These are phyloP conservation scores for Cucurbita moschata DNA, from an alignment of 306 rosid genomes.

Conservation along the genomic window DNA sequence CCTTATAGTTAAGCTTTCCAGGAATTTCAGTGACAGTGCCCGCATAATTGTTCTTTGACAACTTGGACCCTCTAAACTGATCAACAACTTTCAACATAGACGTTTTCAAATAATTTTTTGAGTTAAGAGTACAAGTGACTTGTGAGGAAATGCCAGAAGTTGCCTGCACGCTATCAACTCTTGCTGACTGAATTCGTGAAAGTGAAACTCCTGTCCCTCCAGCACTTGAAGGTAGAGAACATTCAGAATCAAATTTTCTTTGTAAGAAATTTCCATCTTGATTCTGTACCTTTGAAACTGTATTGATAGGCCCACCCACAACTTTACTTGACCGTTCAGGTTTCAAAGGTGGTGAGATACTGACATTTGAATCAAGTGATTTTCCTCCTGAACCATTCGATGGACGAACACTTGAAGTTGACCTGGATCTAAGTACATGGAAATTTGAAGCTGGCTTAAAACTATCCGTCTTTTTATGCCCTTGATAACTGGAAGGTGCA, in stretches of 20 bases:
- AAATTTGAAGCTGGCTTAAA: conserved; percentile 10
- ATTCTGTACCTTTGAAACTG: conserved; percentile 7
- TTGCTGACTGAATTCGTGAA: conserved; percentile 18
- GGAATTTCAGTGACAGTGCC: conserved; percentile 32
- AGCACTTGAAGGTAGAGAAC: conserved; percentile 21
- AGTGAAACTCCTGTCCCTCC: conserved; percentile 16
- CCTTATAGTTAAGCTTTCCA: conserved; percentile 61
- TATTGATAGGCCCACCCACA: conserved; percentile 13
- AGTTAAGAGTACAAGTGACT: conserved; percentile 29
- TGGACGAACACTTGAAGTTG: conserved; percentile 14
- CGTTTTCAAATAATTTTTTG: conserved; percentile 51
- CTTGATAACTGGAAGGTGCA: conserved; percentile 14
- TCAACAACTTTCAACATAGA: conserved; percentile 70
- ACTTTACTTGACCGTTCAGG: conserved; percentile 25
- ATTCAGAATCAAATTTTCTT: conserved; percentile 13
- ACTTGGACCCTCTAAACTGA: conserved; percentile 68
- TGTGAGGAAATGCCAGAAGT: conserved; percentile 28
- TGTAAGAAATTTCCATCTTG: conserved; percentile 15
- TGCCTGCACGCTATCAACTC: conserved; percentile 23
- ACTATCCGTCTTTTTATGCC: conserved; percentile 11
- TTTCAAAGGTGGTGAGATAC: conserved; percentile 19
- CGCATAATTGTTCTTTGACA: conserved; percentile 26
- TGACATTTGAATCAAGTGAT: conserved; percentile 24
- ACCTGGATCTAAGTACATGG: conserved; percentile 23
- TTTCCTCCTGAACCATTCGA: conserved; percentile 13